Evolutionary conservation across 1,139 yeast genomes (phyloP), one percentile per base, ranked within the genome.

Genomic region (Saccharomyces pastorianus): DNA sequence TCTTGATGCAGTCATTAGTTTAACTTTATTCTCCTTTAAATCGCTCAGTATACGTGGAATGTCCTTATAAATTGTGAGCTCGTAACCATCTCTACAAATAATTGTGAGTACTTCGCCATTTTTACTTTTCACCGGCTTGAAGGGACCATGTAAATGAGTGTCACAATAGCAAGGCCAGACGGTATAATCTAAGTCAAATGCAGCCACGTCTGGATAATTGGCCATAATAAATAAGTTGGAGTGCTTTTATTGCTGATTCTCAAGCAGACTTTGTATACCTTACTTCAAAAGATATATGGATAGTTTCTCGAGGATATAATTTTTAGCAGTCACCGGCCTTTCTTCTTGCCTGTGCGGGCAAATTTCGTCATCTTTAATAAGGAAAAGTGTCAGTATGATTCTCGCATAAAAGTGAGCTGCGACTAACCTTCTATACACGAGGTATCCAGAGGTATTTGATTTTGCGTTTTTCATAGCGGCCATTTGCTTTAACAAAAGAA

Each of bases 181-280:
- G 0, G 87, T 82, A 62, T 80, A 83, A 62, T 83, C 87, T 46
- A 83, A 66, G 63, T 83, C 88, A 66, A 83, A 81, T 0, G 83
- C 86, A 1, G 83, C 81, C 2, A 79, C 83, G 51, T 74, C 74
- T 0, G 87, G 86, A 59, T 80, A 80, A n/a, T 38, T 26, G 29
- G 54, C 48, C 56, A 46, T 56, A 26, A 42, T 49, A 7, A 17
- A 9, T 17, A 13, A 8, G 44, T 38, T 17, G 13, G 17, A 5
- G 5, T 31, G 20, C 2, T 17, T 17, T 17, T 17, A 17, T 17
- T 17, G 20, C 20, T 2, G 20, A 2, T 31, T 3, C 2, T 13
- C 6, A 6, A 31, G 6, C 13, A 13, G 14, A 6, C 1, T 13
- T 5, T 31, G 34, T 31, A n/a, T 13, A 5, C 34, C 13, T 0